A percentile compares a stretch with the other conserved stretches of the same genome.
phyloP scores from a whole-genome alignment of 1,284 basidiomycete species.

The Neolentinus lepideus region DNA sequence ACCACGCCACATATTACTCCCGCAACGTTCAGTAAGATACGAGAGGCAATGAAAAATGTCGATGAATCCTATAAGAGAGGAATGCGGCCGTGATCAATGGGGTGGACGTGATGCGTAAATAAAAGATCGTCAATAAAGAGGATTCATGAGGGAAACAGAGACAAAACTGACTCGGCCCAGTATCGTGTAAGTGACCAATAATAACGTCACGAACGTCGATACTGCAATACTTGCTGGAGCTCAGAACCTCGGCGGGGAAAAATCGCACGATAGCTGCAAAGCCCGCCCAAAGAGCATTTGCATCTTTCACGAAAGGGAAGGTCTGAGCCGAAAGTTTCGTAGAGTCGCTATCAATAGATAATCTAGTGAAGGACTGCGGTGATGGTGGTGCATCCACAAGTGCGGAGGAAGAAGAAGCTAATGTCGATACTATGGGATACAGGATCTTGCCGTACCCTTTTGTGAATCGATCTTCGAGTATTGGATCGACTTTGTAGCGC shows the following conservation, averaged over 20 bases:
- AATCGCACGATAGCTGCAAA: slow-evolving; percentile 42
- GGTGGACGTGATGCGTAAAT: not conserved
- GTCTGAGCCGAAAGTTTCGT: slow-evolving; percentile 8
- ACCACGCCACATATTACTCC: slow-evolving; percentile 53
- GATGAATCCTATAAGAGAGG: slow-evolving; percentile 46
- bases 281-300: slow-evolving; percentile 45
- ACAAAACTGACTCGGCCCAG: slow-evolving; percentile 50
- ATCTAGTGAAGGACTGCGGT: not conserved
- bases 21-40: slow-evolving; percentile 46
- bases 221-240: slow-evolving; percentile 25
- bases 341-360: not conserved
- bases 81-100: not conserved
- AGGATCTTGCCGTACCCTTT: slow-evolving; percentile 38
- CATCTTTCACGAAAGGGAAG: slow-evolving; percentile 29
- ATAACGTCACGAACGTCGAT: slow-evolving; percentile 45
- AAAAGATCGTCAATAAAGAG: not conserved
- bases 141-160: slow-evolving; percentile 10
- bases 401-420: slow-evolving; percentile 10
- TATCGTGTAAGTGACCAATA: slow-evolving; percentile 55
- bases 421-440: slow-evolving; percentile 24
- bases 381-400: not conserved
- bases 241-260: slow-evolving; percentile 40
- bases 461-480: slow-evolving; percentile 38
- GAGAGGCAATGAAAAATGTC: slow-evolving; percentile 55
- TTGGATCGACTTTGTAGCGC: slow-evolving; percentile 34